A percentile compares a stretch with the other conserved stretches of the same genome.
Conservation (phyloP, 2,329 filamentous ascomycete species). For the Claviceps citrina region DNA sequence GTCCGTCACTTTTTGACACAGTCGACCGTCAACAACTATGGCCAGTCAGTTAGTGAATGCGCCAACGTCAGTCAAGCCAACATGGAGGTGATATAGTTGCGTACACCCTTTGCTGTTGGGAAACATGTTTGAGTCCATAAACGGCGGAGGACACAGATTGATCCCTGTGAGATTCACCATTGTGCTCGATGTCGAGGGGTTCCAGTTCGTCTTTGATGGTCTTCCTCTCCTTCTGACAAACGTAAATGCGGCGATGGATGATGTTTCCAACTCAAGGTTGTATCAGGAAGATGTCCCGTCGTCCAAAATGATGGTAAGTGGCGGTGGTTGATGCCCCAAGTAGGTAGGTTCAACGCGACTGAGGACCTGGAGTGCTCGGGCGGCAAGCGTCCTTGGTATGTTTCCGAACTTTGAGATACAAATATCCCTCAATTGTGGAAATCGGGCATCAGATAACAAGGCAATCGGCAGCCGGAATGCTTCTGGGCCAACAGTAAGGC, state of each 20-base stretch:
- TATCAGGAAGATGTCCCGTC: neutral
- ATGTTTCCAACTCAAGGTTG: neutral
- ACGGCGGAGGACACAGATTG: slow-evolving; percentile 48
- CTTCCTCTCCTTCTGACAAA: neutral
- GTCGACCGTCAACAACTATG: slow-evolving; percentile 41
- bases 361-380: neutral
- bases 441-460: neutral
- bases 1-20: slow-evolving; percentile 33
- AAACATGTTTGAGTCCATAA: slow-evolving; percentile 49
- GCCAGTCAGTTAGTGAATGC: neutral
- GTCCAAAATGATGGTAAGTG: neutral
- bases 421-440: neutral
- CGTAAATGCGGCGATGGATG: neutral
- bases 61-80: slow-evolving; percentile 1
- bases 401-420: neutral
- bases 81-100: neutral
- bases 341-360: neutral
- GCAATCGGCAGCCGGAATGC: neutral
- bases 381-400: neutral
- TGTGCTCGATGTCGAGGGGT: slow-evolving; percentile 2
- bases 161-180: slow-evolving; percentile 25
- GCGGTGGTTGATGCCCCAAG: neutral
- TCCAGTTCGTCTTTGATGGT: neutral
- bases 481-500: neutral
- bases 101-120: slow-evolving; percentile 49